A percentile compares a stretch with the other conserved stretches of the same genome.
Evolutionary conservation across 2,329 filamentous ascomycete genomes (phyloP).

Genomic region (Microcera coccophila): DNA sequence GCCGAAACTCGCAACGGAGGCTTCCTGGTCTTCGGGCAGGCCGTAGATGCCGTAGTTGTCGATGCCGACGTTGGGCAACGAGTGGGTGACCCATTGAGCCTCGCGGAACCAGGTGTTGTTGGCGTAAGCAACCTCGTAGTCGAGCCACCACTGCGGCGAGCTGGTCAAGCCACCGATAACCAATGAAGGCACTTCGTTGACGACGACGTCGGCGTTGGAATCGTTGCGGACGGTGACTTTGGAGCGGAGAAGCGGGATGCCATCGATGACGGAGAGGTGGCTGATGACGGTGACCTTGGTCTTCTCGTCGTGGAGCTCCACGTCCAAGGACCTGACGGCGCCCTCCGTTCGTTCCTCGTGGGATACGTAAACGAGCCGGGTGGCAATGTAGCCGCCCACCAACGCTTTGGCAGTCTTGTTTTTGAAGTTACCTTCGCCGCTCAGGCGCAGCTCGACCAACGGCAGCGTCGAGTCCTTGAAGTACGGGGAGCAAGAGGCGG

Average conservation of each 20-base stretch:
- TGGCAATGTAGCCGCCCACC: slow-evolving; percentile 21
- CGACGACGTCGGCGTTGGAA: not conserved
- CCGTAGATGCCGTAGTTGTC: slow-evolving; percentile 9
- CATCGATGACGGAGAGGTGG: slow-evolving; percentile 20
- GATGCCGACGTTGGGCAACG: slow-evolving; percentile 1
- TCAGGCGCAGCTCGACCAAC: not conserved
- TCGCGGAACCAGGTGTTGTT: slow-evolving; percentile 34
- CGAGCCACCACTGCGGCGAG: slow-evolving; percentile 16
- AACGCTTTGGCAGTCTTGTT: slow-evolving; percentile 22
- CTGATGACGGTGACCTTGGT: slow-evolving; percentile 15
- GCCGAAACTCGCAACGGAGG: not conserved
- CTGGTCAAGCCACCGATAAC: slow-evolving; percentile 17
- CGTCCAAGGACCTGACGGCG: slow-evolving; percentile 10
- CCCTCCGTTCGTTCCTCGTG: slow-evolving; percentile 7
- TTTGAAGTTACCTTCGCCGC: not conserved
- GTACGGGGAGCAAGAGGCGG: not conserved
- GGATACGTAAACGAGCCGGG: slow-evolving; percentile 21
- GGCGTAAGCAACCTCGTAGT: slow-evolving; percentile 19
- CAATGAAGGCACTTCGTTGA: slow-evolving; percentile 24
- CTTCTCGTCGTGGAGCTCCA: slow-evolving; percentile 14
- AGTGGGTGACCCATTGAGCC: slow-evolving; percentile 26
- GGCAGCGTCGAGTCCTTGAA: not conserved
- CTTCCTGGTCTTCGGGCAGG: not conserved
- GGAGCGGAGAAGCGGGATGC: slow-evolving; percentile 17
- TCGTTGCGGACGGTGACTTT: slow-evolving; percentile 21